A percentile compares a stretch with the other conserved stretches of the same genome.
These are phyloP conservation scores for Penicillium coffeae DNA, from an alignment of 495 filamentous ascomycete species.

Conservation along the genomic window DNA sequence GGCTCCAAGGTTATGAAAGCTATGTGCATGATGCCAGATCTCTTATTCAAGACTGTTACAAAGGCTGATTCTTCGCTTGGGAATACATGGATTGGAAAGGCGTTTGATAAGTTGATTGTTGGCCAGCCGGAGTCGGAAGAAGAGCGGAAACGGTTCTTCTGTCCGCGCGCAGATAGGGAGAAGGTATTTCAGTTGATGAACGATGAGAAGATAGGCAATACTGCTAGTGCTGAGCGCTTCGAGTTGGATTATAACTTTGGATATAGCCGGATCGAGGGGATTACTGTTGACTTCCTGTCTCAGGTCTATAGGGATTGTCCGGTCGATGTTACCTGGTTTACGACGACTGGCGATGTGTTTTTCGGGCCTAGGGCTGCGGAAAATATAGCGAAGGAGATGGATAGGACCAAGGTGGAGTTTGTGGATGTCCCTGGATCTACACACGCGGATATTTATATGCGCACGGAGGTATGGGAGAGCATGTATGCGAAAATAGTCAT, in stretches of 20 bases:
- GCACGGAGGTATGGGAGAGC: constrained; percentile 6
- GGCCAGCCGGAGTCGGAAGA: neutral
- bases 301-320: constrained; percentile 2
- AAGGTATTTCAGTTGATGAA: neutral
- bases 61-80: neutral
- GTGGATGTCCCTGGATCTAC: constrained; percentile 3
- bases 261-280: constrained; percentile 2
- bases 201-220: neutral
- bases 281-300: neutral
- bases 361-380: constrained; percentile 3
- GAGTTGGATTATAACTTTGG: constrained; percentile 5
- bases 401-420: neutral
- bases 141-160: neutral
- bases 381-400: neutral
- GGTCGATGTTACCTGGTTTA: constrained; percentile 4
- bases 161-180: neutral
- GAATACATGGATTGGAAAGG: neutral
- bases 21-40: constrained; percentile 6
- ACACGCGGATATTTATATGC: constrained; percentile 7
- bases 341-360: constrained; percentile 3
- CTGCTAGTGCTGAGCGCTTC: neutral
- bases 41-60: constrained; percentile 1
- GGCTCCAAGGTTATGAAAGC: constrained; percentile 2
- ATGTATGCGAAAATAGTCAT: constrained; percentile 1
- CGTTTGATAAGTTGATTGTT: neutral